phyloP scores from a whole-genome alignment of 1,284 basidiomycete species.

The Cutaneotrichosporon cyanovorans region DNA sequence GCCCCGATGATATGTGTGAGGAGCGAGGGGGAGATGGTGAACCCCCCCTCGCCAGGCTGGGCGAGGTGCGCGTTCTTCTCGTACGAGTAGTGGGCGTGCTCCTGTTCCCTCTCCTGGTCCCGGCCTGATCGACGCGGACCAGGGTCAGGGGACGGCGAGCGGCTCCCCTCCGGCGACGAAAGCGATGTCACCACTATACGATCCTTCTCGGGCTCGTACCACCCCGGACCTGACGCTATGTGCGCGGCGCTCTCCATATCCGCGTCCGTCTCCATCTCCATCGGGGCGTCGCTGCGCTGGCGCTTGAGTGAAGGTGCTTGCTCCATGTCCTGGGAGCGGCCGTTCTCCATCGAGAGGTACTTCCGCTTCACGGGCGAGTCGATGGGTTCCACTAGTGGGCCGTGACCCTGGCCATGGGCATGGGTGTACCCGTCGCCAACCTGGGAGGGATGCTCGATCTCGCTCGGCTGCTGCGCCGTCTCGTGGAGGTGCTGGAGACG shows the following conservation, averaged over 20 bases:
- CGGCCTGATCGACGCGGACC: background rate
- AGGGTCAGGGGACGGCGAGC: constrained; percentile 16
- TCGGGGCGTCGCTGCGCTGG: constrained; percentile 1
- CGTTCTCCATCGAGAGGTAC: constrained; percentile 1
- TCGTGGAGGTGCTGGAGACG: constrained; percentile 4
- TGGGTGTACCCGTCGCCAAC: no score
- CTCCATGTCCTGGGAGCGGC: constrained; percentile 1
- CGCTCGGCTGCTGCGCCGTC: constrained; percentile 21
- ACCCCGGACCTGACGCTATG: constrained; percentile 11
- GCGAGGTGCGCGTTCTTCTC: constrained; percentile 19
- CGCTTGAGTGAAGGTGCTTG: background rate
- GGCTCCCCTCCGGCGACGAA: constrained; percentile 20
- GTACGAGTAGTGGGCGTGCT: constrained; percentile 7
- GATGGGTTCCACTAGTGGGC: constrained; percentile 9
- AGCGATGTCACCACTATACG: constrained; percentile 38
- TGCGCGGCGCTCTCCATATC: background rate
- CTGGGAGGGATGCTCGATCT: constrained; percentile 18
- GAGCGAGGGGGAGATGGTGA: constrained; percentile 39
- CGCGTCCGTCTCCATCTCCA: background rate
- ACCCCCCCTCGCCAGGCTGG: constrained; percentile 36
- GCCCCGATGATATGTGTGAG: constrained; percentile 38
- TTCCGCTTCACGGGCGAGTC: constrained; percentile 16
- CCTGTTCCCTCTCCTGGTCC: background rate
- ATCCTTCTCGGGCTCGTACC: constrained; percentile 44
- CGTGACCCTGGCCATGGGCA: background rate